These are phyloP conservation scores for Ogataea pilisensis DNA, from an alignment of 805 yeast species.

Conservation along the genomic window DNA sequence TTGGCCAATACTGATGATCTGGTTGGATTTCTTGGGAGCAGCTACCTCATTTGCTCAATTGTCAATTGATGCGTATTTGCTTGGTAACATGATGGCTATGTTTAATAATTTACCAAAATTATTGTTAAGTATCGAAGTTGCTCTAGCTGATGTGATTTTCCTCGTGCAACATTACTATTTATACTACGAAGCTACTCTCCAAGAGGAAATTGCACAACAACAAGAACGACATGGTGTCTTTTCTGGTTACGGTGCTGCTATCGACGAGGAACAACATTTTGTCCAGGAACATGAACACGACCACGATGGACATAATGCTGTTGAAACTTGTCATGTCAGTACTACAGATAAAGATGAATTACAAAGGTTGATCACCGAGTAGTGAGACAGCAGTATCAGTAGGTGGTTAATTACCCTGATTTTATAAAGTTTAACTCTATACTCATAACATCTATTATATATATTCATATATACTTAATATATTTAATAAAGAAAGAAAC, in stretches of 20 bases:
- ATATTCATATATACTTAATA: no score
- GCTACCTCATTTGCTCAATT: slow-evolving; percentile 28
- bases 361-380: slow-evolving; percentile 21
- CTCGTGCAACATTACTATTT: slow-evolving; percentile 32
- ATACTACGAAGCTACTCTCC: slow-evolving; percentile 10
- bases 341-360: slow-evolving; percentile 24
- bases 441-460: no score
- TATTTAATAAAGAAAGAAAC: no score
- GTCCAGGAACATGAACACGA: slow-evolving; percentile 30
- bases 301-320: slow-evolving; percentile 22
- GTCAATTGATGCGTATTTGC: slow-evolving; percentile 26
- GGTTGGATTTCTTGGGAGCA: slow-evolving; percentile 31
- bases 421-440: no score
- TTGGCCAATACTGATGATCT: slow-evolving; percentile 35
- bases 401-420: no score
- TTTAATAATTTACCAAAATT: slow-evolving; percentile 32
- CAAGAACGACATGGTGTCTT: slow-evolving; percentile 4
- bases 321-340: slow-evolving; percentile 9
- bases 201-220: slow-evolving; percentile 23
- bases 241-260: slow-evolving; percentile 18
- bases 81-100: slow-evolving; percentile 22
- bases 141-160: slow-evolving; percentile 27
- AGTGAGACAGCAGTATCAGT: neutral
- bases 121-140: slow-evolving; percentile 29
- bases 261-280: slow-evolving; percentile 31